Conservation (phyloP, 495 filamentous ascomycete species). For the Oleoguttula mirabilis region DNA sequence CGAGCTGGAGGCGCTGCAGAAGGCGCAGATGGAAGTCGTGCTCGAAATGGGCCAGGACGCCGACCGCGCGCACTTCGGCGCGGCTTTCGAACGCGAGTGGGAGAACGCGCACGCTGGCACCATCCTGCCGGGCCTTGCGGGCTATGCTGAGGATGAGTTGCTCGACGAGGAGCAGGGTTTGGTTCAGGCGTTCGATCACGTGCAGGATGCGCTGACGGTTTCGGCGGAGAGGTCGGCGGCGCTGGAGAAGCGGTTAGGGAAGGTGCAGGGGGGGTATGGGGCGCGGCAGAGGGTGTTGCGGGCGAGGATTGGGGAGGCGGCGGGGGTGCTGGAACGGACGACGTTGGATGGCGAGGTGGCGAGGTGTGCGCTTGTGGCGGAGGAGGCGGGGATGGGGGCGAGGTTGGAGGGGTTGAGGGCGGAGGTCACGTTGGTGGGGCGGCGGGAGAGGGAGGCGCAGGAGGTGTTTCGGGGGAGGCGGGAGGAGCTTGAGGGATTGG, state of each 20-base stretch:
- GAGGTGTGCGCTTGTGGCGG: conserved; percentile 59
- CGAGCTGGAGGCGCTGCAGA: conserved; percentile 57
- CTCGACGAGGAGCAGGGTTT: conserved; percentile 50
- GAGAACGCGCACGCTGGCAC: conserved; percentile 43
- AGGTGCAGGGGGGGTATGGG: conserved; percentile 83
- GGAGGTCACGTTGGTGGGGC: conserved; percentile 74
- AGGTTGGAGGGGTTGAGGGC: conserved; percentile 64
- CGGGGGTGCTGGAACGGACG: conserved; percentile 62
- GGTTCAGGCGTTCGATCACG: conserved; percentile 50
- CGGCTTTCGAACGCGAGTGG: conserved; percentile 55
- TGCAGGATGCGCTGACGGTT: conserved; percentile 56
- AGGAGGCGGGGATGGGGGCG: conserved; percentile 59
- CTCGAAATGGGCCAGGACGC: conserved; percentile 42
- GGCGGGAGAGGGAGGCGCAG: conserved; percentile 80
- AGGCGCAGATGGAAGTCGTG: conserved; percentile 65
- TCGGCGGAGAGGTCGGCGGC: conserved; percentile 71
- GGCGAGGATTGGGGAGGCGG: conserved; percentile 68
- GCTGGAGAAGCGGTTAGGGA: conserved; percentile 81
- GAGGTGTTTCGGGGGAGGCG: conserved; percentile 64
- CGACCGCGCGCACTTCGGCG: conserved; percentile 27
- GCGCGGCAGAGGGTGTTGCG: conserved; percentile 70
- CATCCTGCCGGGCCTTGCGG: conserved; percentile 61
- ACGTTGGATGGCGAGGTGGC: conserved; percentile 62
- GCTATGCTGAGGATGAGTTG: conserved; percentile 63
- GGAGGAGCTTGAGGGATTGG: conserved; percentile 63